Base-by-base conservation (phyloP, 2,329 filamentous ascomycete genomes). In the Fusarium guadeloupense region DNA sequence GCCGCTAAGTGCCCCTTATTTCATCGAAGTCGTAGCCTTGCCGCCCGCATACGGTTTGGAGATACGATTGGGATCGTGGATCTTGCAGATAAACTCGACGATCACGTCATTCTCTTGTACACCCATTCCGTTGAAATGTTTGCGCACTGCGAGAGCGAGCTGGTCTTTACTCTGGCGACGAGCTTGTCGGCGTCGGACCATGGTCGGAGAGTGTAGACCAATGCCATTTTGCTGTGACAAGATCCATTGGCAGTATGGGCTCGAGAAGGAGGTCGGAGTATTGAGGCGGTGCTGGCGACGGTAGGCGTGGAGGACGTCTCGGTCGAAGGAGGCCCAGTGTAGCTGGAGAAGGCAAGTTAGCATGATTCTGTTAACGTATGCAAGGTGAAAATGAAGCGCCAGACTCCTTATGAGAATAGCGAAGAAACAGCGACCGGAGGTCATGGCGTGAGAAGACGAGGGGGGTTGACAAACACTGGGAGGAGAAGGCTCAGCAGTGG, bases 41-140 rank as follows among this genome's bases (percentile, higher is more conserved):
- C 55, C 37, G 42, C 49, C 30, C 16, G 34, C 12, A 28, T 51
- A 51, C 37, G 67, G 69, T 51, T 69, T 71, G n/a, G 70, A 51
- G 37, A 71, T 61, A 7, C 67, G 55, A 40, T 67, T 72, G 6
- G 69, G 53, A 17, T 76, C 72, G 58, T 72, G 73, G 20, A 91
- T 83, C 71, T 87, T 90, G 80, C 92, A 91, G 59, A 93, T 80
- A 72, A 92, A 86, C 63, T 91, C 89, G 52, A 93, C 89, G 53
- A 95, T 89, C 64, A 93, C 88, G 68, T 95, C 91, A 71, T 89
- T 92, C 78, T 96, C 92, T 63, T 88, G 89, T 34, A 94, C 85
- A 14, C 89, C 89, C 64, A 91, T 82, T 28, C 86, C 87, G 72
- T 95, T 95, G 78, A 95, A 95, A 76, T 95, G 90, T 74, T 92